phyloP scores from a whole-genome alignment of 2,329 filamentous ascomycete genomes.

The Aspergillus spinulosporus region DNA sequence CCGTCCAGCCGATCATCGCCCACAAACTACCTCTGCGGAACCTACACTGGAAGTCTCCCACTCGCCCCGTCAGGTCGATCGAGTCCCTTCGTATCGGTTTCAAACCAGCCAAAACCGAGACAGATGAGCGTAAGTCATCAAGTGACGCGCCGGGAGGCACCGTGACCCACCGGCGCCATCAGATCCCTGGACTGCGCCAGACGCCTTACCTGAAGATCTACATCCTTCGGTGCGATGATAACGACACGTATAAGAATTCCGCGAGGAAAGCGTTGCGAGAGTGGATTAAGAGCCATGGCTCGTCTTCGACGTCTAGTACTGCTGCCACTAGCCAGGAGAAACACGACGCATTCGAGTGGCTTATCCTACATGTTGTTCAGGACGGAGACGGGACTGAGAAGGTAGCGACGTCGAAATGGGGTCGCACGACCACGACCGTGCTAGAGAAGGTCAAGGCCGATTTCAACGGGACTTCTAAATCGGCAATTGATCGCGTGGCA shows the following conservation, averaged over 20 bases:
- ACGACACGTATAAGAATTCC: constrained; percentile 83
- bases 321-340: constrained; percentile 72
- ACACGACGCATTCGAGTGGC: constrained; percentile 94
- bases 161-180: constrained; percentile 68
- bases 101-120: constrained; percentile 59
- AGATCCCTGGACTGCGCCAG: constrained; percentile 88
- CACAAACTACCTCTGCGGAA: constrained; percentile 82
- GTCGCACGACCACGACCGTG: constrained; percentile 74
- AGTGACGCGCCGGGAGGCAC: constrained; percentile 39
- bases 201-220: constrained; percentile 93
- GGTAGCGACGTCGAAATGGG: constrained; percentile 69
- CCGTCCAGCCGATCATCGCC: constrained; percentile 74
- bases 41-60: constrained; percentile 95
- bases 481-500: constrained; percentile 71
- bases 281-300: constrained; percentile 80
- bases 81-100: constrained; percentile 89
- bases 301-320: constrained; percentile 44
- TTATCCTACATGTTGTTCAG: constrained; percentile 90
- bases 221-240: constrained; percentile 89
- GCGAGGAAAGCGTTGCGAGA: constrained; percentile 78
- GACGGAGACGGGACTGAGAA: constrained; percentile 71
- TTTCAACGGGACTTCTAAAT: constrained; percentile 78
- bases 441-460: constrained; percentile 87
- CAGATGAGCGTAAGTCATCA: constrained; percentile 36
- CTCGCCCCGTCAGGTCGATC: constrained; percentile 87